Evolutionary conservation across 257 asterid species (phyloP), one percentile per base, ranked within the genome.

Genomic region (Cynanchum wilfordii): DNA sequence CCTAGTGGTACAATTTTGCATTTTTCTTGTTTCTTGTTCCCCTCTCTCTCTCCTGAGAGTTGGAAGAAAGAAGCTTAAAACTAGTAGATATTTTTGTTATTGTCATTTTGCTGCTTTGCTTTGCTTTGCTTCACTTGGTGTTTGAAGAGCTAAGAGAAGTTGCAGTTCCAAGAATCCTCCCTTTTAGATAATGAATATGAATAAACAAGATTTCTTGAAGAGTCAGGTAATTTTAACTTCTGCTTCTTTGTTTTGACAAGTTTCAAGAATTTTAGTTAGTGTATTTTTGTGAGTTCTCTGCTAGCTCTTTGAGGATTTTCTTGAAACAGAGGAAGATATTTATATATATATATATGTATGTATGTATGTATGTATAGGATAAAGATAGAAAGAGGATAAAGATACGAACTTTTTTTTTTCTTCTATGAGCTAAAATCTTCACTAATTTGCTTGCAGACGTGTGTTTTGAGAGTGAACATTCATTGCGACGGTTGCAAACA

Each of bases 401-500:
- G 30, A 30, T 16, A 2, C 12, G 6, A 11, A 9, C 50, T 71
- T 19, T 5, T 72, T 5, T 72, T 49, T 63, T 62, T 64, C 49
- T 16, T 24, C 10, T 40, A 67, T 24, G 40, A 44, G 24, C 24
- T 49, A 42, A 55, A n/a, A 15, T 5, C 40, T 17, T 27, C 5
- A 0, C 19, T 29, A 73, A 47, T 65, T 38, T 38, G 45, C 49
- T 47, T 81, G 86, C 87, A 87, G 96, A 80, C 88, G 10, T 79
- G 89, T 84, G 87, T 67, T 78, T 83, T 89, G 30, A 84, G 83
- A 73, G 96, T 89, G 78, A 76, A 79, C 52, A 82, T 89, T 79
- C 89, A 89, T 82, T 89, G 96, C 74, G 92, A 87, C 29, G 96
- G 96, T 7, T 89, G 96, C 76, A 80, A 77, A 77, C 83, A 87